Conservation (phyloP, 2,329 filamentous ascomycete species). For the Fusarium sp. region DNA sequence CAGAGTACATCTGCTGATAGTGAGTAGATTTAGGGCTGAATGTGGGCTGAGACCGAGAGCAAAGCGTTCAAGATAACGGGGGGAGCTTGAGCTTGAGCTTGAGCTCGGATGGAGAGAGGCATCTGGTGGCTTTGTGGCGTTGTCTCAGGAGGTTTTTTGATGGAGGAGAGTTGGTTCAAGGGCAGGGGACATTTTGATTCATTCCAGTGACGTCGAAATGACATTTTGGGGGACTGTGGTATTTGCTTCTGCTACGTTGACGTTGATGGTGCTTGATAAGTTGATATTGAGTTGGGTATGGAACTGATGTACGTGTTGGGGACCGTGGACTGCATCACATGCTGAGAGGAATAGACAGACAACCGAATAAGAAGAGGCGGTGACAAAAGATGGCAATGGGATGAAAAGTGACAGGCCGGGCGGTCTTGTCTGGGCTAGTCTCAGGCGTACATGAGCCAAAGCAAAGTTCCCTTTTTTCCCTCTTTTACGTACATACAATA, state of each 20-base stretch:
- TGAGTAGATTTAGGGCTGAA: neutral
- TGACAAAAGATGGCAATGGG: constrained; percentile 20
- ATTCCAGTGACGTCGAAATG: constrained; percentile 33
- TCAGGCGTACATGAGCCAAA: constrained; percentile 10
- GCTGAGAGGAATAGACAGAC: constrained; percentile 6
- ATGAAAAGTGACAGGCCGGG: constrained; percentile 14
- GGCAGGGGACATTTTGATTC: constrained; percentile 4
- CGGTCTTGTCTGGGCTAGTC: constrained; percentile 21
- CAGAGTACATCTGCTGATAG: neutral
- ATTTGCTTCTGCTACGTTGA: neutral
- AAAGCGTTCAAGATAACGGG: neutral
- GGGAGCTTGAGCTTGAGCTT: constrained; percentile 5
- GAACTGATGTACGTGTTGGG: constrained; percentile 6
- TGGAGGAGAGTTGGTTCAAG: neutral
- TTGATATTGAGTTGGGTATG: constrained; percentile 1
- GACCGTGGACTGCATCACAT: constrained; percentile 20
- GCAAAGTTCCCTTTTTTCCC: constrained; percentile 7
- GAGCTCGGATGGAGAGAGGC: constrained; percentile 9
- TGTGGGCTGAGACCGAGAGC: neutral
- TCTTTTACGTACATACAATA: too few relatives aligned
- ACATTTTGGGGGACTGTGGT: constrained; percentile 3
- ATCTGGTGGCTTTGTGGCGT: constrained; percentile 26
- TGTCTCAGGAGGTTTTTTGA: constrained; percentile 30
- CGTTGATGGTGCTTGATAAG: neutral
- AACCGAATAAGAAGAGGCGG: constrained; percentile 21